Percentiles rank a stretch among this genome's conserved stretches.
Evolutionary conservation across 2,329 filamentous ascomycete genomes (phyloP).

Genomic region (Alternaria hordeiaustralica): DNA sequence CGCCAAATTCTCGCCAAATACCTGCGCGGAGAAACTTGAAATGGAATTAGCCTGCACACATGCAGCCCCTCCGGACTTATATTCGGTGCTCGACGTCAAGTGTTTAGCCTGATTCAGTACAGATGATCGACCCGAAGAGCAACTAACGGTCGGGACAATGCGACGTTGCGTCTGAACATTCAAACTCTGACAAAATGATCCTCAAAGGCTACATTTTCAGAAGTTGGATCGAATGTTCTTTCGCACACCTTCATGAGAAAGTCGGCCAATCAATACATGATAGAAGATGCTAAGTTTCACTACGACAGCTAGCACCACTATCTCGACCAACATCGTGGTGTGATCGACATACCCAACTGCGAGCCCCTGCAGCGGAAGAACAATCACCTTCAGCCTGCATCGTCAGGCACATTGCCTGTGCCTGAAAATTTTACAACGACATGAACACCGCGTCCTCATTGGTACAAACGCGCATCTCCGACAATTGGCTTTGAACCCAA

Average conservation of each 20-base stretch:
- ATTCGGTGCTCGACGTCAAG: neutral
- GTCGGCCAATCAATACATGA: neutral
- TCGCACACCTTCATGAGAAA: neutral
- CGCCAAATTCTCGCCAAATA: neutral
- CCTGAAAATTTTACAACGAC: neutral
- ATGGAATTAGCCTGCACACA: neutral
- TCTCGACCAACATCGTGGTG: neutral
- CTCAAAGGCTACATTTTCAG: neutral
- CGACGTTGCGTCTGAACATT: neutral
- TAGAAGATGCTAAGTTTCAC: neutral
- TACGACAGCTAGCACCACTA: neutral
- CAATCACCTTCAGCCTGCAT: neutral
- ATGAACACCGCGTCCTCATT: neutral
- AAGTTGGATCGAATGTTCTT: neutral
- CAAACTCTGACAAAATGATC: neutral
- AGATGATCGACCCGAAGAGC: neutral
- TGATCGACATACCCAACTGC: neutral
- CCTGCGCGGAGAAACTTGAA: neutral
- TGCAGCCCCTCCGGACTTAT: neutral
- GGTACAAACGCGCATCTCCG: neutral
- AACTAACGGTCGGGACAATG: neutral
- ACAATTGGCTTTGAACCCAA: neutral
- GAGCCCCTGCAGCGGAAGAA: neutral
- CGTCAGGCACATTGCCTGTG: neutral
- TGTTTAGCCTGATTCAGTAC: slow-evolving; percentile 1